Evolutionary conservation across 306 rosid genomes (phyloP).

Genomic region (Vicia sativa): DNA sequence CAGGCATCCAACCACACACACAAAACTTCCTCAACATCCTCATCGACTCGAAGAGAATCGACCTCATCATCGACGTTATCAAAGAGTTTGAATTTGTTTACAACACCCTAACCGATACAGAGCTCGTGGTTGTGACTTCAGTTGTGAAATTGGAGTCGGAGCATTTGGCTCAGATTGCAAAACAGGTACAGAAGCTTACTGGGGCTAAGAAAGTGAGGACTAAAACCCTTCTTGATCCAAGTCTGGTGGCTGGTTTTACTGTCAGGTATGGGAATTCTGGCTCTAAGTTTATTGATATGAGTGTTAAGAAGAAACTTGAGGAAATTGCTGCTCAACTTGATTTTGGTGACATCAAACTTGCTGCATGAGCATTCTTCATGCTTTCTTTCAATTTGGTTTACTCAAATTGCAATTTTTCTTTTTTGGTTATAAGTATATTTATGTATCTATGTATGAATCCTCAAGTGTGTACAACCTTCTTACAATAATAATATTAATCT

Average conservation of each 20-base stretch:
- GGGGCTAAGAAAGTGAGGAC: constrained; percentile 86
- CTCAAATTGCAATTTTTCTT: background rate
- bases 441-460: constrained; percentile 24
- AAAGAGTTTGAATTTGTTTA: constrained; percentile 70
- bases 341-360: constrained; percentile 63
- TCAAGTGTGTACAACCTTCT: constrained; percentile 30
- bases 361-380: constrained; percentile 33
- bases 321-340: constrained; percentile 89
- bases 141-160: constrained; percentile 85
- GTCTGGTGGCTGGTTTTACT: constrained; percentile 86
- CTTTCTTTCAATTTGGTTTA: constrained; percentile 12
- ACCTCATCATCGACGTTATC: constrained; percentile 54
- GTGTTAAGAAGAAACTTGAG: constrained; percentile 89
- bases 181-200: constrained; percentile 92
- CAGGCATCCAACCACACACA: constrained; percentile 58
- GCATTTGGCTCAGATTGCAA: constrained; percentile 91
- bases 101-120: constrained; percentile 66
- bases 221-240: constrained; percentile 68
- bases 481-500: constrained; percentile 3
- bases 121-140: constrained; percentile 78
- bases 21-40: constrained; percentile 72
- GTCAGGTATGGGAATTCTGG: constrained; percentile 75
- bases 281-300: constrained; percentile 85
- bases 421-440: constrained; percentile 12
- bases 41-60: constrained; percentile 62